Evolutionary conservation across 2,329 filamentous ascomycete genomes (phyloP), one percentile per base, ranked within the genome.

Genomic region (Pseudophaeomoniella oleicola): DNA sequence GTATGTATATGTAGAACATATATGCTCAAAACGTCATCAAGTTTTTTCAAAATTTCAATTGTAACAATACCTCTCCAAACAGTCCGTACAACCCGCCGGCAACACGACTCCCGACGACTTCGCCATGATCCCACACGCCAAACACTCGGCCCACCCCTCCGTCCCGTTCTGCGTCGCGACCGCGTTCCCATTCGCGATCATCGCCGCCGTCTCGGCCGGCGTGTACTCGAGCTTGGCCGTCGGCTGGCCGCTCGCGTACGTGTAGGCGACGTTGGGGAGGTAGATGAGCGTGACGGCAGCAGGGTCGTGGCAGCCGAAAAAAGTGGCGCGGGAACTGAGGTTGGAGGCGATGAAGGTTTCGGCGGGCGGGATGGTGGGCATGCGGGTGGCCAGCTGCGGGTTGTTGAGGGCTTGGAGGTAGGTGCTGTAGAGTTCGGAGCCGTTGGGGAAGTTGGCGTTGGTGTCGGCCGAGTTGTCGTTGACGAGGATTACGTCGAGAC

Each of bases 381-480:
- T 78, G 14, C 66, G 60, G 1, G 66, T 67, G 32, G 64, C 62
- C 22, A 27, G n/a, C n/a, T n/a, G 9, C n/a, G n/a, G n/a, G 22
- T 6, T n/a, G 38, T 53, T 50, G 15, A 58, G 55, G 32, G 70
- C 62, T 45, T 71, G 71, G 39, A 67, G 57, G 55, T 75, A 78
- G 13, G 71, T 72, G 39, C 69, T 67, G 38, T 65, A 61, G 37
- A 76, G 54, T 36, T 72, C 71, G 22, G 66, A 68, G 39, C 74
- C 75, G 50, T 78, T 69, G 44, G 75, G 75, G 64, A 69, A 79
- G 54, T 60, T 57, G 48, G 57, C 58, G 34, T 58, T 51, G 0
- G 71, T 77, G 55, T 81, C 76, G 46, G 72, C 74, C 4, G 67
- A 70, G 36, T 73, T 75, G 57, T 81, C 77, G 49, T 74, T 64